Evolutionary conservation across 2,329 filamentous ascomycete species (phyloP).

Genomic region (Fusarium proliferatum): DNA sequence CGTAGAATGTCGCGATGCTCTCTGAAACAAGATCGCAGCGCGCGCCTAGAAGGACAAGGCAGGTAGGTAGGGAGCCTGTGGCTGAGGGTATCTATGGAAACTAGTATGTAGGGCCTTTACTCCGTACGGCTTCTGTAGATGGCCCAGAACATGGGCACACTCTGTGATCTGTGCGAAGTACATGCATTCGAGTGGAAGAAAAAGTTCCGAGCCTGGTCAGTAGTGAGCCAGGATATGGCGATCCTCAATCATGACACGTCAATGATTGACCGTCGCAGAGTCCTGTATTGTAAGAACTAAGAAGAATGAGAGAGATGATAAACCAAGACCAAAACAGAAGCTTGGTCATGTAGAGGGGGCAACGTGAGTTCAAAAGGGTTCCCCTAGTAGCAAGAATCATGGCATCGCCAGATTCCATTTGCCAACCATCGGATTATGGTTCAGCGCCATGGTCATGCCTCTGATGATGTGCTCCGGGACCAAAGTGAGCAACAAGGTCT

Average conservation of each 20-base stretch:
- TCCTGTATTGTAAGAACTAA: neutral
- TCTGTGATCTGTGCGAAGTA: slow-evolving; percentile 4
- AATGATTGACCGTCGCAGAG: neutral
- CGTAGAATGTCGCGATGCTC: slow-evolving; percentile 37
- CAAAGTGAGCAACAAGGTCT: slow-evolving; percentile 33
- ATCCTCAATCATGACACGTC: neutral
- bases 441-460: slow-evolving; percentile 22
- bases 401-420: slow-evolving; percentile 18
- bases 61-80: neutral
- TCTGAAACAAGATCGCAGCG: slow-evolving; percentile 2
- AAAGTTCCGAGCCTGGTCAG: neutral
- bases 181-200: neutral
- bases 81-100: slow-evolving; percentile 3
- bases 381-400: slow-evolving; percentile 1
- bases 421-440: slow-evolving; percentile 21
- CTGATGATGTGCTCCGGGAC: slow-evolving; percentile 39
- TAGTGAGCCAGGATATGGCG: neutral
- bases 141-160: neutral
- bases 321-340: slow-evolving; percentile 8
- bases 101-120: neutral
- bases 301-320: neutral
- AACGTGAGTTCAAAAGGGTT: slow-evolving; percentile 3
- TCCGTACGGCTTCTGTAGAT: neutral
- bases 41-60: neutral
- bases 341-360: neutral